A percentile compares a stretch with the other conserved stretches of the same genome.
Evolutionary conservation across 108 stramenopile genomes (phyloP).

Genomic region (Stephanodiscus minutulus): DNA sequence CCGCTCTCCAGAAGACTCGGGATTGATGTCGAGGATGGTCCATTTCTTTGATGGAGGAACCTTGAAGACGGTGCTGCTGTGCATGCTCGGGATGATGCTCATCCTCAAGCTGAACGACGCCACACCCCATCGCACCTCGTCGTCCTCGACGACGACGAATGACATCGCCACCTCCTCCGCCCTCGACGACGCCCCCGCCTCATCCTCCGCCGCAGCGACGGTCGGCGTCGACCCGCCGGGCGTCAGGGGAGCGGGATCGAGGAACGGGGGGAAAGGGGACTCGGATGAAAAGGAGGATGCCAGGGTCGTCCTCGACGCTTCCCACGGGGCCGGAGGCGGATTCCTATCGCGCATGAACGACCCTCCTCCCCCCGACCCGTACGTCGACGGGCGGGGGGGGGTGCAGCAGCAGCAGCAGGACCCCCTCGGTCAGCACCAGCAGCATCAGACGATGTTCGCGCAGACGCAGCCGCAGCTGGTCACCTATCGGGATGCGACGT

Average conservation of each 20-base stretch:
- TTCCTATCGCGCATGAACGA: background rate
- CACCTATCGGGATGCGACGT: too few relatives aligned
- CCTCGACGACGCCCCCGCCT: background rate
- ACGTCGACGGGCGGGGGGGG: too few relatives aligned
- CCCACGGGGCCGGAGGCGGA: background rate
- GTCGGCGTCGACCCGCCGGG: background rate
- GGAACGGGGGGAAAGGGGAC: background rate
- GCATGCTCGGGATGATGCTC: conserved; percentile 31
- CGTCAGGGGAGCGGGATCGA: background rate
- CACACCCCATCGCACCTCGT: background rate
- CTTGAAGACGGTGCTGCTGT: conserved; percentile 38
- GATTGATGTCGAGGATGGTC: background rate
- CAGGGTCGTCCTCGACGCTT: too few relatives aligned
- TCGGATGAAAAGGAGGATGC: background rate
- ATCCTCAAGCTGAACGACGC: conserved; percentile 11
- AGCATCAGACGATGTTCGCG: too few relatives aligned
- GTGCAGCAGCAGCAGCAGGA: too few relatives aligned
- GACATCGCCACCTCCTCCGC: background rate
- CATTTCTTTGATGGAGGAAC: conserved; percentile 18
- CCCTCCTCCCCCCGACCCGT: background rate
- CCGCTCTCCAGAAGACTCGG: too few relatives aligned
- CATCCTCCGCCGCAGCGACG: background rate
- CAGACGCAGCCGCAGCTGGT: too few relatives aligned
- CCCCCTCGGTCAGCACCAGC: background rate
- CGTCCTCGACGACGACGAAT: background rate